Base-by-base conservation (phyloP, 1,139 yeast genomes). In the Saccharomyces hybrid region DNA sequence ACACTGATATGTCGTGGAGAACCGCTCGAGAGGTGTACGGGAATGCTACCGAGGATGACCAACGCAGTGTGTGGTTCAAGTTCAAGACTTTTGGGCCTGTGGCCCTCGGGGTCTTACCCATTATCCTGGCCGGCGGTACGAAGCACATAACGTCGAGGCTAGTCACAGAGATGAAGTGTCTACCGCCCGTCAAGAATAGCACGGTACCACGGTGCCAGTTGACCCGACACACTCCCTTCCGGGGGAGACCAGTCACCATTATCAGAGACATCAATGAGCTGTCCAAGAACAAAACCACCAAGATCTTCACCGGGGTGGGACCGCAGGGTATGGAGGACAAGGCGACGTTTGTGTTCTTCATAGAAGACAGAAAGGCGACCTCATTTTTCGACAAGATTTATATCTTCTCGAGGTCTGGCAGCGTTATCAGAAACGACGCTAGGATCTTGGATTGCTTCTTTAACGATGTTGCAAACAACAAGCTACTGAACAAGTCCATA, bases 321-420 rank as follows among this genome's bases (percentile, higher is more conserved):
- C 26, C 51, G 1, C 68, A 65, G 48, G 70, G 70, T n/a, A 58
- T 66, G 16, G 70, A 66, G 14, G 70, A 67, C 55, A 61, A 57
- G 29, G 59, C 62, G 1, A 61, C 71, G 1, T 64, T 62, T 49
- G 58, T 61, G 1, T 67, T 67, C 54, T 61, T 60, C 46, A 56
- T 68, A 8, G 56, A 55, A 26, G 66, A 64, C 48, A 55, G 51
- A 27, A 55, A 56, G 27, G 47, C 52, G 13, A 60, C 51, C 49
- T 55, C 55, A 23, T 52, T 59, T 55, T 55, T 61, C 56, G 50
- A 61, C 28, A 63, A 56, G 34, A 55, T 59, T 28, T 67, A 61
- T 50, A 59, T 67, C 13, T 52, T 67, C 14, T 61, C 67, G 13
- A 61, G 71, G 44, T 59, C 69, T 9, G 71, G 71, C 14, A 53